phyloP scores from a whole-genome alignment of 495 filamentous ascomycete genomes.

The Pyrenula aspistea region DNA sequence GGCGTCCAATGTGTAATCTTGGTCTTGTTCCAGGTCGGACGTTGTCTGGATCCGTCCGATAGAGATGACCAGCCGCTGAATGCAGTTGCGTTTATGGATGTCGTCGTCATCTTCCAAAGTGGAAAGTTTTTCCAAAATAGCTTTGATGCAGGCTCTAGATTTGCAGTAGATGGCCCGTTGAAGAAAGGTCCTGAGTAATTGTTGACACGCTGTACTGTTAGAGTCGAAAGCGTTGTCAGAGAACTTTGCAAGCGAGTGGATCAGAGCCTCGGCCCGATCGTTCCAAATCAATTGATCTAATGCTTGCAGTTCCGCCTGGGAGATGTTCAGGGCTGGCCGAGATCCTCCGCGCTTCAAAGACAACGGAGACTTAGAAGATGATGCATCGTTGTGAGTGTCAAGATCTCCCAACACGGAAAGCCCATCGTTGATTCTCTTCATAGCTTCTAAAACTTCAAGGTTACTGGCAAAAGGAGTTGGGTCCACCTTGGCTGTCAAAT shows the following conservation, averaged over 20 bases:
- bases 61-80: slow-evolving; percentile 82
- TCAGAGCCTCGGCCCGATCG: slow-evolving; percentile 53
- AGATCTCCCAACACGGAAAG: slow-evolving; percentile 67
- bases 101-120: slow-evolving; percentile 77
- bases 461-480: slow-evolving; percentile 76
- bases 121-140: slow-evolving; percentile 52
- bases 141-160: slow-evolving; percentile 53
- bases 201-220: slow-evolving; percentile 36
- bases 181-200: slow-evolving; percentile 63
- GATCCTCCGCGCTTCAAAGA: slow-evolving; percentile 61
- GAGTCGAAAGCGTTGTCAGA: slow-evolving; percentile 36
- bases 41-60: slow-evolving; percentile 69
- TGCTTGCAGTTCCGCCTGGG: slow-evolving; percentile 50
- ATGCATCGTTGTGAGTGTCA: slow-evolving; percentile 56
- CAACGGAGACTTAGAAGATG: slow-evolving; percentile 55
- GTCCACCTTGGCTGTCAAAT: slow-evolving; percentile 79
- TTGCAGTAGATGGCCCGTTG: slow-evolving; percentile 71
- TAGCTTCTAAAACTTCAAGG: slow-evolving; percentile 44
- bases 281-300: slow-evolving; percentile 68
- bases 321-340: slow-evolving; percentile 57
- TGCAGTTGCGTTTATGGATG: slow-evolving; percentile 84
- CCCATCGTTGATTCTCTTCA: slow-evolving; percentile 82
- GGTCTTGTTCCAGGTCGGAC: slow-evolving; percentile 31
- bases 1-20: slow-evolving; percentile 33
- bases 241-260: slow-evolving; percentile 44